A percentile compares a stretch with the other conserved stretches of the same genome.
Evolutionary conservation across 176 grass and related monocot species (phyloP).

Genomic region (Olyra latifolia): DNA sequence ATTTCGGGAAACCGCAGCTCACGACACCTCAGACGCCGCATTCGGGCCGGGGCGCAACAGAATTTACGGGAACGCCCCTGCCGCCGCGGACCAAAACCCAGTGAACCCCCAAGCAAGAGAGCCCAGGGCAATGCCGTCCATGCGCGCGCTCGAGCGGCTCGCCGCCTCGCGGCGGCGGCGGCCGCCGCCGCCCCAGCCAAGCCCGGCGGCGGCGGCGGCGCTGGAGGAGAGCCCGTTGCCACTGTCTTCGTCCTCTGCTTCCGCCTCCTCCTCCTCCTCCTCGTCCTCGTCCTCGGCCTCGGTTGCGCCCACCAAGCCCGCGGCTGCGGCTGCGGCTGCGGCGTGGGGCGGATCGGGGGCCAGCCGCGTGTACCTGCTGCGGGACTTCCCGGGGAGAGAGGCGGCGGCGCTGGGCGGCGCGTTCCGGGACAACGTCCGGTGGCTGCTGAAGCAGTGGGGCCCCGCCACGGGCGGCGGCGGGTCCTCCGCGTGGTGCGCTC

Average conservation of each 20-base stretch:
- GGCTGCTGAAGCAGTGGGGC: constrained; percentile 51
- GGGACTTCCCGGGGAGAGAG: constrained; percentile 56
- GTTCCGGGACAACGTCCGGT: constrained; percentile 72
- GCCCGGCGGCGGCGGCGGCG: not conserved
- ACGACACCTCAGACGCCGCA: not conserved
- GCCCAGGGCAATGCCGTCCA: constrained; percentile 48
- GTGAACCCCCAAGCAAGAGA: not conserved
- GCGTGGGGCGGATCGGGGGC: constrained; percentile 18
- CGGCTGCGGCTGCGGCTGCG: not conserved
- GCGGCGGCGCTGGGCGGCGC: constrained; percentile 51
- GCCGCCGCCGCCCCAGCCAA: not conserved
- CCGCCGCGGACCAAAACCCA: constrained; percentile 34
- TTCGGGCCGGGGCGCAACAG: not conserved
- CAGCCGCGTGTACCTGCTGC: constrained; percentile 52
- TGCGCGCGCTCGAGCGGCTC: constrained; percentile 44
- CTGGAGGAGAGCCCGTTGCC: not conserved
- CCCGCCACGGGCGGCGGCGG: constrained; percentile 1
- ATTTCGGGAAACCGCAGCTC: not conserved
- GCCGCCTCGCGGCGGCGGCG: not conserved
- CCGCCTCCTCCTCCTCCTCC: not conserved
- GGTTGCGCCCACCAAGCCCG: not conserved
- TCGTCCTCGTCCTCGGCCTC: constrained; percentile 10
- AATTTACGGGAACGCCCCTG: constrained; percentile 38
- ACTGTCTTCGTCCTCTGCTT: not conserved
- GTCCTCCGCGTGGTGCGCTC: constrained; percentile 37